Conservation (phyloP, 2,329 filamentous ascomycete genomes). For the Colletotrichum magnum region DNA sequence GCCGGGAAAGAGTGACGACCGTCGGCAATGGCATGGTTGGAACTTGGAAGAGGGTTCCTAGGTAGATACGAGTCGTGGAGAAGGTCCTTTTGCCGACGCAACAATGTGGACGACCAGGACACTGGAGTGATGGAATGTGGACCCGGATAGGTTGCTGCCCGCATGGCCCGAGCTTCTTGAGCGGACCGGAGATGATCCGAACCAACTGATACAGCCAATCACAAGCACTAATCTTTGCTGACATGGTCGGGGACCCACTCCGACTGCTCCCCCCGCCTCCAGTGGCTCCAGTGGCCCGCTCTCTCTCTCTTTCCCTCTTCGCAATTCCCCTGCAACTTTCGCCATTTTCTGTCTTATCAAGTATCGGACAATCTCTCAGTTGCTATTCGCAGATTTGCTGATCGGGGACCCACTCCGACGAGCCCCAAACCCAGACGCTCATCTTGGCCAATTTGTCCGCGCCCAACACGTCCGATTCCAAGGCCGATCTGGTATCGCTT, state of each 20-base stretch:
- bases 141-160: too few species aligned
- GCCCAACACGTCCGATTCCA: slow-evolving; percentile 18
- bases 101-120: background rate
- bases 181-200: slow-evolving; percentile 21
- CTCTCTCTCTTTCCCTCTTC: slow-evolving; percentile 1
- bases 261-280: slow-evolving; percentile 19
- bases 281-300: background rate
- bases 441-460: slow-evolving; percentile 6
- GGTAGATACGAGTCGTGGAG: background rate
- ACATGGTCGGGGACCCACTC: slow-evolving; percentile 35
- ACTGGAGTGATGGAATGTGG: too few species aligned
- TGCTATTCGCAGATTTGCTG: slow-evolving; percentile 17
- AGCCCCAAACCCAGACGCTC: background rate
- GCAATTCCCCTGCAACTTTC: slow-evolving; percentile 13
- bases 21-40: background rate
- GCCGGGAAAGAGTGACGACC: background rate
- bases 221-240: background rate
- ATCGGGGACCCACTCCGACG: slow-evolving; percentile 39
- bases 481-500: slow-evolving; percentile 22
- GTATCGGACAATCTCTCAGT: slow-evolving; percentile 5
- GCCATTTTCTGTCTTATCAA: slow-evolving; percentile 27
- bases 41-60: background rate
- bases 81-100: slow-evolving; percentile 22
- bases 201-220: background rate
- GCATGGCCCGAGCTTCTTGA: too few species aligned